Conservation (phyloP, 352 stramenopile species). For the Globisporangium spinosum region DNA sequence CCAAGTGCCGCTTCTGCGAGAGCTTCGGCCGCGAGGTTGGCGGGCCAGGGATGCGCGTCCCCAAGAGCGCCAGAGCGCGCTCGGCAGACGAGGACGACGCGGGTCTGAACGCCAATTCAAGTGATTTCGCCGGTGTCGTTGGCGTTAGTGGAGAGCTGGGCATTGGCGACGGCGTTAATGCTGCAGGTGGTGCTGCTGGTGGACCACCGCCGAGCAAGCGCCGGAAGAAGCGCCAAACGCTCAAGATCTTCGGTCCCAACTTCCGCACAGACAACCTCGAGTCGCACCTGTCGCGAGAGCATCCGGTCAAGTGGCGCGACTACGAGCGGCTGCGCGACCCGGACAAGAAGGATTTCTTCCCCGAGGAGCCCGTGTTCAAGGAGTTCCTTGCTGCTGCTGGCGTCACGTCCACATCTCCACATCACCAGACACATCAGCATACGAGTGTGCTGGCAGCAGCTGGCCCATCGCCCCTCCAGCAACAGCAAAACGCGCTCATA, state of each 20-base stretch:
- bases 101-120: constrained; percentile 10
- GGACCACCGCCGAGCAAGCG: constrained; percentile 25
- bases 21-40: constrained; percentile 41
- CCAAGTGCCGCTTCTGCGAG: constrained; percentile 62
- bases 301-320: constrained; percentile 43
- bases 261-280: constrained; percentile 60
- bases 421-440: not conserved
- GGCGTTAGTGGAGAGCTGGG: not conserved
- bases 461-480: not conserved
- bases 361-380: constrained; percentile 26
- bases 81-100: not conserved
- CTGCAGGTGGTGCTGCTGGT: not conserved
- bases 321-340: constrained; percentile 44
- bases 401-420: not conserved
- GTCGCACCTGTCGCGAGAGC: constrained; percentile 47
- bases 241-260: constrained; percentile 55
- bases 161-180: not conserved
- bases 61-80: not conserved
- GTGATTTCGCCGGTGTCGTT: constrained; percentile 12
- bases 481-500: not conserved
- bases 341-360: constrained; percentile 49
- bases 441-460: not conserved
- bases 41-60: not conserved
- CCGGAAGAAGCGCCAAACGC: constrained; percentile 54
- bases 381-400: constrained; percentile 20